These are phyloP conservation scores for Psidium guajava DNA, from an alignment of 345 rosid species.

Conservation along the genomic window DNA sequence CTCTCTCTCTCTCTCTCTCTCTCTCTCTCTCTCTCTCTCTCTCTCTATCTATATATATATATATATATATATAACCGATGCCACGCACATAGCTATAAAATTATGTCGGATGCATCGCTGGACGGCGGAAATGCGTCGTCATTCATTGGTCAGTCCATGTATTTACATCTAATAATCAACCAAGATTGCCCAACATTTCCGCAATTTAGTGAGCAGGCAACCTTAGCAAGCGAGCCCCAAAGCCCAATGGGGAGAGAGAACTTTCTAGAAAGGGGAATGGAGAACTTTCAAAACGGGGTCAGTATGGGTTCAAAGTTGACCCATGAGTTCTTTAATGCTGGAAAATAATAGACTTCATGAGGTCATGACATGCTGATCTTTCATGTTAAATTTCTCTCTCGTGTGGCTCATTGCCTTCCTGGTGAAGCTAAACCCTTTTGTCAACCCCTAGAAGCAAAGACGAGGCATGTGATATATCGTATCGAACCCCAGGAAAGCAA, in stretches of 20 bases:
- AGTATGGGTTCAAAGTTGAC: slow-evolving; percentile 35
- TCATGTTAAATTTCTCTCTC: not conserved
- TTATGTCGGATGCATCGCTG: not conserved
- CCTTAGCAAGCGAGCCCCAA: not conserved
- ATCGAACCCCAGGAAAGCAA: not conserved
- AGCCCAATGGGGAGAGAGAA: not conserved
- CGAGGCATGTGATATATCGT: not conserved
- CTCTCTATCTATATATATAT: too few species aligned
- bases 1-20: too few species aligned
- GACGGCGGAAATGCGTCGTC: not conserved
- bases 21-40: too few species aligned
- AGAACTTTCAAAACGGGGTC: slow-evolving; percentile 18
- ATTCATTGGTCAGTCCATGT: not conserved
- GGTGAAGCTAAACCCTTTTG: slow-evolving; percentile 10
- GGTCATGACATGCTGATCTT: not conserved
- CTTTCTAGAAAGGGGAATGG: slow-evolving; percentile 9
- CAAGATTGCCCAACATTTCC: not conserved
- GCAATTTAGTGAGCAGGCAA: not conserved
- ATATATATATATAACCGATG: not conserved
- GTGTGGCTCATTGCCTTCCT: slow-evolving; percentile 14
- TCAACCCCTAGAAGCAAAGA: slow-evolving; percentile 14
- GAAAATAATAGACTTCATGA: not conserved
- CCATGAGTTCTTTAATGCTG: slow-evolving; percentile 1
- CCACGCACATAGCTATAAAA: not conserved
- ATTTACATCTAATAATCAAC: not conserved